Evolutionary conservation across 805 yeast species (phyloP).

Genomic region (Metschnikowia proteae): DNA sequence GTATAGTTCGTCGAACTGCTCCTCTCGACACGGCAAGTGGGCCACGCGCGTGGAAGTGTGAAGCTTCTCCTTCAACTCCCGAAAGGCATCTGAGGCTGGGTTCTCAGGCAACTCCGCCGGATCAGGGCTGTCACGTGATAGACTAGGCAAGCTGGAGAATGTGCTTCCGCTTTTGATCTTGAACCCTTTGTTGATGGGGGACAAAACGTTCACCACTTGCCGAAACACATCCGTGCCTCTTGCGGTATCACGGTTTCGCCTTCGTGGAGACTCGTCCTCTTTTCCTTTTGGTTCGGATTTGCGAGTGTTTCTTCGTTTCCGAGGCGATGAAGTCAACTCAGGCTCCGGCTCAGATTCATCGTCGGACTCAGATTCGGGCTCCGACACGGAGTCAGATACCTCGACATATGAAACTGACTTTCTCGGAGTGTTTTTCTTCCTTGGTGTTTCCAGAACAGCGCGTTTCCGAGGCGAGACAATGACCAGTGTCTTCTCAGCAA

Average conservation of each 20-base stretch:
- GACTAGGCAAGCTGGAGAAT: constrained; percentile 20
- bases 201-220: constrained; percentile 19
- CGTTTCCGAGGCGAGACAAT: constrained; percentile 15
- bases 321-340: background rate
- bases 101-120: constrained; percentile 13
- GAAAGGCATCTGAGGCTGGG: constrained; percentile 25
- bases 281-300: background rate
- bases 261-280: background rate
- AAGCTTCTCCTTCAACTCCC: constrained; percentile 38
- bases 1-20: constrained; percentile 70
- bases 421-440: background rate
- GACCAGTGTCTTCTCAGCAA: constrained; percentile 14
- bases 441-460: constrained; percentile 4
- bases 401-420: constrained; percentile 4
- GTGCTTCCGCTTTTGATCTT: constrained; percentile 22
- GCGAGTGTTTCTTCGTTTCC: background rate
- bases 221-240: constrained; percentile 8
- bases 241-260: constrained; percentile 3
- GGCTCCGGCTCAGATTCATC: constrained; percentile 8
- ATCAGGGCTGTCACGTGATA: constrained; percentile 13
- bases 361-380: background rate
- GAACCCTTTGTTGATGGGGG: constrained; percentile 23
- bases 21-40: constrained; percentile 80
- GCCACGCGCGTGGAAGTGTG: constrained; percentile 44
- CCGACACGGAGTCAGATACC: constrained; percentile 4